Conservation (phyloP, 352 stramenopile genomes). For the Phytophthora vignae region DNA sequence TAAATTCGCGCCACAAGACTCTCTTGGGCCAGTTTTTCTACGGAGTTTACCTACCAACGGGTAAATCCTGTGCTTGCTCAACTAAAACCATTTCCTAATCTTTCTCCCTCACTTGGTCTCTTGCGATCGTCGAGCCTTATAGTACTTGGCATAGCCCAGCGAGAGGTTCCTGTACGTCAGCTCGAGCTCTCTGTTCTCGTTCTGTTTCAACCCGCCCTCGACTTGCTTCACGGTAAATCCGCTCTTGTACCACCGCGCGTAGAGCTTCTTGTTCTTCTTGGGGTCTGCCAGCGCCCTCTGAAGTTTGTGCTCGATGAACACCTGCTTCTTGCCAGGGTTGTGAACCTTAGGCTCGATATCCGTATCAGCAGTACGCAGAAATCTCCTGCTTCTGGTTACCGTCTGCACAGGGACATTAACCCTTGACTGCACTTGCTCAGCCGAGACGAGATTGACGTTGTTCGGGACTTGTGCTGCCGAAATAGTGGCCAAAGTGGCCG, state of each 20-base stretch:
- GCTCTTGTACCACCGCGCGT: slow-evolving; percentile 28
- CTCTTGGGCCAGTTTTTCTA: background rate
- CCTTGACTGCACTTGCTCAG: background rate
- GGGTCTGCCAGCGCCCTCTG: slow-evolving; percentile 16
- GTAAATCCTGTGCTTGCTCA: background rate
- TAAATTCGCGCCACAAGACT: background rate
- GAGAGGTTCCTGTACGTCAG: slow-evolving; percentile 17
- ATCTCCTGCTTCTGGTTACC: slow-evolving; percentile 8
- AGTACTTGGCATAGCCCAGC: slow-evolving; percentile 16
- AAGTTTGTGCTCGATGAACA: slow-evolving; percentile 21
- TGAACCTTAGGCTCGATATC: background rate
- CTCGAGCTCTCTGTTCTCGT: slow-evolving; percentile 22
- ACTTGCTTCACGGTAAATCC: slow-evolving; percentile 24
- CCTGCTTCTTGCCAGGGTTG: background rate
- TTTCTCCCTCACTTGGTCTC: background rate
- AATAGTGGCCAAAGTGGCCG: slow-evolving; percentile 1
- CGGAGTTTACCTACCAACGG: slow-evolving; percentile 13
- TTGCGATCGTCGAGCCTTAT: slow-evolving; percentile 14
- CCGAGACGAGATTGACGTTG: background rate
- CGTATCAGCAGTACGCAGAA: slow-evolving; percentile 13
- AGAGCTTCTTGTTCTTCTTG: slow-evolving; percentile 22
- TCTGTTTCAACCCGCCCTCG: background rate
- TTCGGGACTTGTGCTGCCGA: background rate
- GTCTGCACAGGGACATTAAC: background rate
- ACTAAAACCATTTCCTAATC: background rate